Evolutionary conservation across 139 green algal genomes (phyloP).

Genomic region (Chlorella sp.): DNA sequence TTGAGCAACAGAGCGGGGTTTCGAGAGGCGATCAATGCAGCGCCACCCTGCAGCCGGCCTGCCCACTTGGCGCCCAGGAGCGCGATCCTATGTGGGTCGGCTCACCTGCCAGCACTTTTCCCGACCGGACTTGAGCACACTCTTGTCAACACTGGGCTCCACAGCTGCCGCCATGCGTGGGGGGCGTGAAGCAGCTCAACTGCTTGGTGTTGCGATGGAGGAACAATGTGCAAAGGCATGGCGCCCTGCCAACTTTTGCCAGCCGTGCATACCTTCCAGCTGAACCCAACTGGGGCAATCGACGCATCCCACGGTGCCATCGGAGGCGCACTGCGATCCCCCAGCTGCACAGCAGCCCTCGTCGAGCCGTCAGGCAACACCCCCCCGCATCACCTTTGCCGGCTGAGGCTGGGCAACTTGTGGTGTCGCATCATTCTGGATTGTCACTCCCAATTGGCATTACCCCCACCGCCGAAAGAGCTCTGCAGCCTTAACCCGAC

Average conservation of each 20-base stretch:
- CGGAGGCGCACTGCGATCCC: no score
- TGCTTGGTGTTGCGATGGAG: no score
- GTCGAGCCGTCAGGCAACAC: no score
- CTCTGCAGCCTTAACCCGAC: no score
- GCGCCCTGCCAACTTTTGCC: neutral
- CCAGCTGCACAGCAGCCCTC: no score
- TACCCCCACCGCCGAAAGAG: neutral
- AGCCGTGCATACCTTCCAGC: neutral
- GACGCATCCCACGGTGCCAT: neutral
- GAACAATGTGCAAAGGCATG: neutral
- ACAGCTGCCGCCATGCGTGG: neutral
- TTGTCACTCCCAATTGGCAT: neutral
- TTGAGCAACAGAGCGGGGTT: neutral
- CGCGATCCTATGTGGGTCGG: neutral
- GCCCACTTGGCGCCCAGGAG: neutral
- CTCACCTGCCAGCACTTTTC: constrained; percentile 55
- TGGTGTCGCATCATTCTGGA: neutral
- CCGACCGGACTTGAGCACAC: constrained; percentile 34
- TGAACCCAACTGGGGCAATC: neutral
- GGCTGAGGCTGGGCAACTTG: no score
- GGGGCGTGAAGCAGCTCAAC: neutral
- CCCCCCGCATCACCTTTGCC: no score
- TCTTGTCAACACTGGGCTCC: constrained; percentile 14
- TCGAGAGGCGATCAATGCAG: neutral
- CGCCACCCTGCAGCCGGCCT: neutral